A percentile compares a stretch with the other conserved stretches of the same genome.
These are phyloP conservation scores for Fusarium udum DNA, from an alignment of 2,329 filamentous ascomycete genomes.

Conservation along the genomic window DNA sequence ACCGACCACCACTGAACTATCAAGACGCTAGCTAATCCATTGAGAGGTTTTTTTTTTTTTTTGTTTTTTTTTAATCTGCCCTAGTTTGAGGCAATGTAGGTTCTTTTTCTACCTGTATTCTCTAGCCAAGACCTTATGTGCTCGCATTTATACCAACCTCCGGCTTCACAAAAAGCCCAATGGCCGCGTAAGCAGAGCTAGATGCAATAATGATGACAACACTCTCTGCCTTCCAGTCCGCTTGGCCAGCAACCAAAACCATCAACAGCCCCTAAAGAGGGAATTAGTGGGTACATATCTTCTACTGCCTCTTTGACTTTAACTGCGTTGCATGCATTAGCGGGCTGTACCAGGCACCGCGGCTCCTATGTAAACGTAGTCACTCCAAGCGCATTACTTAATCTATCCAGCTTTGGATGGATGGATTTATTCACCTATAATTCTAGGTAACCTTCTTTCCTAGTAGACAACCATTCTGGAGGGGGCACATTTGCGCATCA, in stretches of 20 bases:
- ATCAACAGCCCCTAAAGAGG: not conserved
- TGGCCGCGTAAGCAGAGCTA: conserved; percentile 21
- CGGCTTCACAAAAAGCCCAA: not conserved
- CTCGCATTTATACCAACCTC: conserved; percentile 1
- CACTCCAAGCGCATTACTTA: conserved; percentile 2
- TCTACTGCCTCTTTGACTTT: conserved; percentile 4
- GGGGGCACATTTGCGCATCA: not conserved
- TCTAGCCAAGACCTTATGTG: conserved; percentile 3
- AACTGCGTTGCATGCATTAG: conserved; percentile 24
- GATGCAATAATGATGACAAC: conserved; percentile 13
- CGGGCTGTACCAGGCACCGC: conserved; percentile 24
- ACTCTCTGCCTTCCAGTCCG: conserved; percentile 10
- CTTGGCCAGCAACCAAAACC: conserved; percentile 32
- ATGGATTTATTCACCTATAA: not conserved
- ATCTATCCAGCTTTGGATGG: not conserved
- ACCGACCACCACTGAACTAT: conserved; percentile 11
- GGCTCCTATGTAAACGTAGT: conserved; percentile 1
- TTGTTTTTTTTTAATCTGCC: not conserved
- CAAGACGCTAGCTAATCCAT: conserved; percentile 15
- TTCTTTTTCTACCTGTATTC: not conserved
- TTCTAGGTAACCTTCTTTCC: not conserved
- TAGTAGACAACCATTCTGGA: not conserved
- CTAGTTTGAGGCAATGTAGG: not conserved
- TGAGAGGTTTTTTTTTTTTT: conserved; percentile 6
- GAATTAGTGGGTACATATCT: not conserved